Conservation (phyloP, 768 basidiomycete species). For the Termitomyces sp. region DNA sequence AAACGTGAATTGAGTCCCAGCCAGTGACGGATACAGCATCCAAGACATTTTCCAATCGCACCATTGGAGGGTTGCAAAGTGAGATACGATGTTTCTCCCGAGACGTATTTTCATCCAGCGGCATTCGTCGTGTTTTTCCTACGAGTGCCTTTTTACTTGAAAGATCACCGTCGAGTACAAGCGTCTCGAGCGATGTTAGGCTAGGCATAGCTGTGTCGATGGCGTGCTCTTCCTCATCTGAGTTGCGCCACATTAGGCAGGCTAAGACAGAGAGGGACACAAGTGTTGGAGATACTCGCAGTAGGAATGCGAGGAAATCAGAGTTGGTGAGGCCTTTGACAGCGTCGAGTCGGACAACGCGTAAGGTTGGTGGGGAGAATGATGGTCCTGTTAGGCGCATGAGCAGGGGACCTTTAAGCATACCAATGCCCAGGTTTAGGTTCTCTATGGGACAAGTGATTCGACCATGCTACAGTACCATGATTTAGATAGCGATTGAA, state of each 20-base stretch:
- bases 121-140: conserved; percentile 1
- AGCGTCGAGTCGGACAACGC: not conserved
- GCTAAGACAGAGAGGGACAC: conserved; percentile 3
- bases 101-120: not conserved
- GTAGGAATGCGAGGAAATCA: conserved; percentile 10
- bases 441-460: not conserved
- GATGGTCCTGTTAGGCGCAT: conserved; percentile 5
- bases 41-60: not conserved
- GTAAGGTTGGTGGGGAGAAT: conserved; percentile 1
- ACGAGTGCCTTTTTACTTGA: conserved; percentile 2
- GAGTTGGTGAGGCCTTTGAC: conserved; percentile 12
- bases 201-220: conserved; percentile 12
- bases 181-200: conserved; percentile 7
- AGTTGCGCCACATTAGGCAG: conserved; percentile 8
- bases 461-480: not conserved
- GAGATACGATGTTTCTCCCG: not conserved
- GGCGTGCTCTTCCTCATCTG: conserved; percentile 16
- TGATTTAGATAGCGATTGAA: not conserved
- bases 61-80: conserved; percentile 1
- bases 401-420: not conserved
- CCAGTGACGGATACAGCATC: conserved; percentile 7
- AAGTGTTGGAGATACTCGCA: conserved; percentile 12
- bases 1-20: conserved; percentile 8
- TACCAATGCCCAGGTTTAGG: not conserved
- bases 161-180: conserved; percentile 3